Evolutionary conservation across 164 flowering plant genomes (phyloP).

Genomic region (Annona squamosa): DNA sequence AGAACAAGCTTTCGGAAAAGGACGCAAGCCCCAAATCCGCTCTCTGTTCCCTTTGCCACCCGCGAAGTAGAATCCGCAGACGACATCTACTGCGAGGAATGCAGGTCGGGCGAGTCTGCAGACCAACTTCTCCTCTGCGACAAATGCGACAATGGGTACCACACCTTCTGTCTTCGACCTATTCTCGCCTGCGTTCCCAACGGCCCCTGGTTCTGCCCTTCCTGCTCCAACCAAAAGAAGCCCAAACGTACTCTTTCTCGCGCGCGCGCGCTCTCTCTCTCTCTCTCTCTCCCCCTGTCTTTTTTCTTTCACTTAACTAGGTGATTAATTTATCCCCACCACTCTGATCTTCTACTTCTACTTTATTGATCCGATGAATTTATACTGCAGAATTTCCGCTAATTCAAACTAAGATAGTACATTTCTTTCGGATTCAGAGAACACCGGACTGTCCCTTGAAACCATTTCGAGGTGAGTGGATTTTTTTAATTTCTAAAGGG

Average conservation of each 20-base stretch:
- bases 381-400: constrained; percentile 60
- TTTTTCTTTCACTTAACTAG: neutral
- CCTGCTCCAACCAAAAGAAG: constrained; percentile 41
- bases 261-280: neutral
- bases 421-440: constrained; percentile 77
- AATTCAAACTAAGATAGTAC: constrained; percentile 80
- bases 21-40: constrained; percentile 46
- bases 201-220: constrained; percentile 76
- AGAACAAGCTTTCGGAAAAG: constrained; percentile 22
- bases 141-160: constrained; percentile 72
- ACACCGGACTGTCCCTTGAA: constrained; percentile 22
- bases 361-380: neutral
- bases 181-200: constrained; percentile 67
- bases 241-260: constrained; percentile 28
- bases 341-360: neutral
- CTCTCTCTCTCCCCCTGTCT: neutral
- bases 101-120: constrained; percentile 59
- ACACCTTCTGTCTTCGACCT: constrained; percentile 70
- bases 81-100: constrained; percentile 53
- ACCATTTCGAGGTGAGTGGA: constrained; percentile 31
- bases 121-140: constrained; percentile 81
- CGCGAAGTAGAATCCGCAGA: constrained; percentile 17
- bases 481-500: neutral
- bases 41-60: neutral
- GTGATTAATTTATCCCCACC: neutral